Conservation (phyloP, 169 alveolate genomes). For the Plasmodium ovale region DNA sequence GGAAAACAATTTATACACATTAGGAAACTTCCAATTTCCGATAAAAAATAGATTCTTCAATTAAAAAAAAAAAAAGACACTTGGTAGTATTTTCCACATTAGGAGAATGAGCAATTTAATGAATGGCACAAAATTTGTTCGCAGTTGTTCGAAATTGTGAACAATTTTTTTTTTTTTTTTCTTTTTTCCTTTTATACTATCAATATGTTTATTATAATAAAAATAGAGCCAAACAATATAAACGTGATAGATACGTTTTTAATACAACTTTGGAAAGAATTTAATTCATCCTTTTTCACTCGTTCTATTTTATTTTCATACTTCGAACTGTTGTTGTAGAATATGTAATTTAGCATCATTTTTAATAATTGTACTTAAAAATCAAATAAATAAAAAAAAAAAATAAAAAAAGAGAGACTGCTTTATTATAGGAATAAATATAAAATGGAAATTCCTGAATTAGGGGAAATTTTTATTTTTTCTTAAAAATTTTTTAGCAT, state of each 20-base stretch:
- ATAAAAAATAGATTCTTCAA: conserved; percentile 18
- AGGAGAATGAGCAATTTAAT: too few relatives aligned
- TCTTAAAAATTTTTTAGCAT: too few relatives aligned
- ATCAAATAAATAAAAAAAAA: conserved; percentile 9
- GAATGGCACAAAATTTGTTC: neutral
- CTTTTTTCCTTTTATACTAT: conserved; percentile 10
- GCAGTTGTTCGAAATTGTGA: neutral
- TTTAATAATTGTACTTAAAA: neutral
- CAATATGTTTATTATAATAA: conserved; percentile 21
- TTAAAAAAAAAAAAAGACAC: conserved; percentile 4
- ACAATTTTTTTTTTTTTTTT: too few relatives aligned
- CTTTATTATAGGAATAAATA: too few relatives aligned
- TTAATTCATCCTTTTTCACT: conserved; percentile 20
- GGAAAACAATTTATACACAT: conserved; percentile 30
- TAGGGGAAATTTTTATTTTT: too few relatives aligned
- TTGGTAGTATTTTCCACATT: too few relatives aligned
- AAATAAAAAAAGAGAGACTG: conserved; percentile 1
- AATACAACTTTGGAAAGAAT: conserved; percentile 27
- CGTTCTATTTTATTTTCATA: conserved; percentile 38
- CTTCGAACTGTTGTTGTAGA: conserved; percentile 9
- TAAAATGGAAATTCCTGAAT: too few relatives aligned
- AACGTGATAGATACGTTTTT: conserved; percentile 64
- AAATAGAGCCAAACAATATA: conserved; percentile 38
- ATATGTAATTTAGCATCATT: conserved; percentile 30
- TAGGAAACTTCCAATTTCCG: conserved; percentile 3